phyloP scores from a whole-genome alignment of 1,139 yeast species.

The Debaryomycetaceae sp. region DNA sequence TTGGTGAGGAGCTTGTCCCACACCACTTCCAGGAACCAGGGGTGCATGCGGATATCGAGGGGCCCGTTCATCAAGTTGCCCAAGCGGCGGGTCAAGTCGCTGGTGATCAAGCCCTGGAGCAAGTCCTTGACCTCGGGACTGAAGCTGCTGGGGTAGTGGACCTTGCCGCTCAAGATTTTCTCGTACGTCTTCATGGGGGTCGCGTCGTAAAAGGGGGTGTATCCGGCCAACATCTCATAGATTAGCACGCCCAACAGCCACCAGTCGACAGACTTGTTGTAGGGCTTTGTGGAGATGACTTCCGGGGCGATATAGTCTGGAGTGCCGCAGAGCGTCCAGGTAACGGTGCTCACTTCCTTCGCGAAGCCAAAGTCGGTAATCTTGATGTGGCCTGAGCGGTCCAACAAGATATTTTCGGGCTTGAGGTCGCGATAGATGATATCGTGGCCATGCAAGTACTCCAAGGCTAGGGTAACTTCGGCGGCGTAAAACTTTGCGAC shows the following conservation, averaged over 20 bases:
- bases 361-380: constrained; percentile 56
- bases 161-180: constrained; percentile 42
- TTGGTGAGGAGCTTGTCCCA: constrained; percentile 49
- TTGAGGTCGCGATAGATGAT: constrained; percentile 51
- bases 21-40: constrained; percentile 50
- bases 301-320: constrained; percentile 59
- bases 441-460: constrained; percentile 46
- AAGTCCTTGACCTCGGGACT: constrained; percentile 43
- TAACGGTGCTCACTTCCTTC: constrained; percentile 47
- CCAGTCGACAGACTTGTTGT: constrained; percentile 55
- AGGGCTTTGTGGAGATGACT: constrained; percentile 51
- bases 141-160: constrained; percentile 39
- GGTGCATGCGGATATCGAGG: constrained; percentile 44
- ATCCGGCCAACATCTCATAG: constrained; percentile 53
- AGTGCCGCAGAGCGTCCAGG: constrained; percentile 55
- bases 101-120: constrained; percentile 38
- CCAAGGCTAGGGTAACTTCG: constrained; percentile 47
- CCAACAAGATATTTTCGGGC: constrained; percentile 49
- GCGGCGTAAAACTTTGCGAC: constrained; percentile 58
- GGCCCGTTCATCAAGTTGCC: constrained; percentile 52
- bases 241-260: constrained; percentile 54
- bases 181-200: constrained; percentile 57
- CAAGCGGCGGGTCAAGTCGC: constrained; percentile 44
- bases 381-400: constrained; percentile 49
- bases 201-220: constrained; percentile 51